These are phyloP conservation scores for Fusarium anguioides DNA, from an alignment of 2,329 filamentous ascomycete species.

Conservation along the genomic window DNA sequence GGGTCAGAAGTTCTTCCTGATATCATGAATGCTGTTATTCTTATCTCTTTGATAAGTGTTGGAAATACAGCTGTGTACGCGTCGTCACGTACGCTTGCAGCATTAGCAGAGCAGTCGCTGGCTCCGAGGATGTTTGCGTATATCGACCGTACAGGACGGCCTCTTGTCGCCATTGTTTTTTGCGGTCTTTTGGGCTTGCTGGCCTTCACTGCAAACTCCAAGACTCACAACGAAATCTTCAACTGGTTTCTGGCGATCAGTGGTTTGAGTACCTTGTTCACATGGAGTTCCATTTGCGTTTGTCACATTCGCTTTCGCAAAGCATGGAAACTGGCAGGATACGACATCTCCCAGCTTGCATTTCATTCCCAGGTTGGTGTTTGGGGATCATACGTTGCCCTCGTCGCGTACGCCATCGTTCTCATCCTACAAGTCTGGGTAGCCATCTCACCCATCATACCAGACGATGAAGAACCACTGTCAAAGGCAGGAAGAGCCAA, in stretches of 20 bases:
- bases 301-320: constrained; percentile 89
- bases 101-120: constrained; percentile 72
- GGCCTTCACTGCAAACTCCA: constrained; percentile 76
- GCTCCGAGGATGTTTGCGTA: constrained; percentile 81
- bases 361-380: constrained; percentile 83
- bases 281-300: constrained; percentile 85
- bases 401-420: constrained; percentile 79
- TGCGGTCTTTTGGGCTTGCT: constrained; percentile 77
- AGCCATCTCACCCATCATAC: constrained; percentile 75
- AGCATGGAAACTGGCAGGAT: constrained; percentile 76
- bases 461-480: background rate
- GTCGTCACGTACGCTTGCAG: constrained; percentile 69
- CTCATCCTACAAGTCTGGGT: constrained; percentile 89
- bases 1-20: constrained; percentile 83
- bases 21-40: constrained; percentile 94
- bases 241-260: constrained; percentile 84
- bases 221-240: constrained; percentile 71
- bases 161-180: constrained; percentile 75
- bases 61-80: constrained; percentile 93
- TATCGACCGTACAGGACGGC: constrained; percentile 83
- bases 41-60: constrained; percentile 90
- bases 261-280: constrained; percentile 78
- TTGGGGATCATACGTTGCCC: constrained; percentile 84
- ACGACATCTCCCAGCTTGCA: constrained; percentile 77
- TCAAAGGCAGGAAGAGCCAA: constrained; percentile 56